Base-by-base conservation (phyloP, 2,329 filamentous ascomycete genomes). In the Aspergillus vadensis region DNA sequence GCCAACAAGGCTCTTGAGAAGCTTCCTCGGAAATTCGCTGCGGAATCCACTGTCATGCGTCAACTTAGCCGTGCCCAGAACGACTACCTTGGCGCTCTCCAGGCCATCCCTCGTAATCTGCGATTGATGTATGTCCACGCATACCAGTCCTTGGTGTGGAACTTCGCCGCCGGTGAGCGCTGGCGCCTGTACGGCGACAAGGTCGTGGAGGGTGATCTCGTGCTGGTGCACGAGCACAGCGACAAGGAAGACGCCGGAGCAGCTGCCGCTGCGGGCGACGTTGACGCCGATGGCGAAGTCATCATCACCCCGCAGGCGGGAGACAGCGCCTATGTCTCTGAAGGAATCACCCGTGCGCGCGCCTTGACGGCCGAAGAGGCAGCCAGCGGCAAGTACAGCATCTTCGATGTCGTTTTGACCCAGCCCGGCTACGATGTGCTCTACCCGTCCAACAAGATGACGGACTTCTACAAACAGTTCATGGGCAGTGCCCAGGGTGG, bases 91-190 rank as follows among this genome's bases (percentile, higher is more conserved):
- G 93, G 93, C 23, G 92, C 95, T 0, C 77, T 99, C 55, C 85
- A 89, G 71, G 84, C 85, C 57, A 93, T 99, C 63, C 90, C 90
- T 23, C 85, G 93, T 17, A 91, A 91, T 52, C 82, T 98, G 69
- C 86, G 92, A 47, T 86, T 92, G 60, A 97, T 99, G 90, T 99
- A 98, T 73, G 88, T 97, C 15, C 95, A 99, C 75, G 94, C 95
- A 5, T 98, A 97, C 77, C 95, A 99, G 76, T 96, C 91, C 5
- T 85, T 92, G 39, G 88, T 99, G 8, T 99, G 94, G 94, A 99
- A 99, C 78, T 86, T 87, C 66, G 91, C 87, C 12, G 91, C 87
- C 1, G 92, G 91, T 65, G 87, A 89, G 68, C 89, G 95, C 50
- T 96, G 92, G 89, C 85, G 87, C 44, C 79, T 86, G 2, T 89